Base-by-base conservation (phyloP, 371 early-diverging fungal genomes). In the Sporodiniella umbellata region DNA sequence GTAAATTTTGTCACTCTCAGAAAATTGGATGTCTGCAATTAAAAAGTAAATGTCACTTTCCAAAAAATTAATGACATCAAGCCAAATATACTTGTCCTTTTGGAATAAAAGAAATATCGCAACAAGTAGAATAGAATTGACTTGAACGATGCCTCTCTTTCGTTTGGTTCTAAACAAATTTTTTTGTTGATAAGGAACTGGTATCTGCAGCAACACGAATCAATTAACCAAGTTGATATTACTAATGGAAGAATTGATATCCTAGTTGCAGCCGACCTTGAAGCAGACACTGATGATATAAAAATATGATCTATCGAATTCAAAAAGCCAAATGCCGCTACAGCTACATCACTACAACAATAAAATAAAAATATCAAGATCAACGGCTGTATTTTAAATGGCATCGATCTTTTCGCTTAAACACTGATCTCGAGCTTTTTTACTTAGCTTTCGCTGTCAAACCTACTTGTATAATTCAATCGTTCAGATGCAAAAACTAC, bases 281-380 rank as follows among this genome's bases (percentile, higher is more conserved):
- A 40, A 15, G 25, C 43, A 33, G 45, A 44, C 28, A 42, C 3
- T 44, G 44, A 43, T 43, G 48, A 48, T 35, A 30, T 54, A 33
- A 42, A 54, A 43, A 47, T 54, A 19, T 54, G 54, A 26, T 54
- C 54, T 45, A 54, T 48, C 11, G 55, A 54, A 54, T 54, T 54
- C 48, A 54, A 54, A 48, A 54, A 48, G 37, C 15, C 47, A 42
- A 45, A 45, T 31, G 39, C 39, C 21, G 22, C 56, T 33, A 19
- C 48, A 33, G 22, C 35, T 48, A 30, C 44, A 14, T 37, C 38
- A 30, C 35, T 5, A 26, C 40, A 48, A 18, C 51, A 56, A 15
- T 38, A 56, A 40, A 50, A 40, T 39, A 56, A 54, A 42, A 54
- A 54, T 26, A 1, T 56, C 6, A 38, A 42, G 22, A 56, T 50